Conservation (phyloP, 2,329 filamentous ascomycete genomes). For the Aspergillus ruber region DNA sequence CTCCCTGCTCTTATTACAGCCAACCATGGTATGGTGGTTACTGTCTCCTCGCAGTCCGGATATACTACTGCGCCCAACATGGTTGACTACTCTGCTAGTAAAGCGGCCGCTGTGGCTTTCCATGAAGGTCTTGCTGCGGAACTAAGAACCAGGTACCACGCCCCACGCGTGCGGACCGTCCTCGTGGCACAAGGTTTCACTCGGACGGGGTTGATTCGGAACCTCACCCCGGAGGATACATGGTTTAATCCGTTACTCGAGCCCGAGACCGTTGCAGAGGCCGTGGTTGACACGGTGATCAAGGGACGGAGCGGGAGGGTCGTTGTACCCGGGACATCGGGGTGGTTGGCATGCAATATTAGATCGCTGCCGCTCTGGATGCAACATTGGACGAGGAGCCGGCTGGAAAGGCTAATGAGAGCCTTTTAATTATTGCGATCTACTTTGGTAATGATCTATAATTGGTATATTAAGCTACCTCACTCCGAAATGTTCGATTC, state of each 20-base stretch:
- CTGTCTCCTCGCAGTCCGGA: constrained; percentile 58
- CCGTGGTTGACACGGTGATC: constrained; percentile 55
- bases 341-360: constrained; percentile 36
- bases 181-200: constrained; percentile 59
- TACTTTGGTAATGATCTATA: not conserved
- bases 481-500: not conserved
- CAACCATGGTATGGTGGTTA: constrained; percentile 69
- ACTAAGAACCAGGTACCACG: constrained; percentile 54
- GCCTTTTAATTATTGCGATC: constrained; percentile 3
- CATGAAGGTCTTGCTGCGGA: constrained; percentile 60
- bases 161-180: constrained; percentile 57
- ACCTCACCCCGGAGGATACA: constrained; percentile 46
- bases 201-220: constrained; percentile 55
- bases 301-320: constrained; percentile 53
- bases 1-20: constrained; percentile 56
- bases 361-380: constrained; percentile 59
- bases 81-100: constrained; percentile 62
- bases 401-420: constrained; percentile 23
- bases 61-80: constrained; percentile 57
- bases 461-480: not conserved
- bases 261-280: constrained; percentile 59
- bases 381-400: constrained; percentile 46
- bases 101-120: constrained; percentile 60
- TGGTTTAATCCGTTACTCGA: constrained; percentile 52
- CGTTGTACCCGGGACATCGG: constrained; percentile 45